phyloP scores from a whole-genome alignment of 257 asterid species.

The Datura wrightii region DNA sequence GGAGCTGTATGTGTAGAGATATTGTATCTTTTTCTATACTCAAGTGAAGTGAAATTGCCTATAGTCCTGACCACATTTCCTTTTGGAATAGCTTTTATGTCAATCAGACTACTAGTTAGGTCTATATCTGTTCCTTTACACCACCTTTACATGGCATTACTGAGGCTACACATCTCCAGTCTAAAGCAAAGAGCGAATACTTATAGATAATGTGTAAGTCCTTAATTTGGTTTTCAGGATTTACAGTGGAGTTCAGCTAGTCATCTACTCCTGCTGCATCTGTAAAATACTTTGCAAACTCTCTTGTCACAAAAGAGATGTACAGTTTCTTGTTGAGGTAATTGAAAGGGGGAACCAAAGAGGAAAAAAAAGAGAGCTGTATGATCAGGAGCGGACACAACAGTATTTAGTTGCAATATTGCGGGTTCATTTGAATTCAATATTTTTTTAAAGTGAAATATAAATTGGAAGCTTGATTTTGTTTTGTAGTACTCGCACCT shows the following conservation, averaged over 20 bases:
- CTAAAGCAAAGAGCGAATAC: neutral
- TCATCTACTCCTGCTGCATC: neutral
- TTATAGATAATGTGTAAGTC: neutral
- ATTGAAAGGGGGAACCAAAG: too few species aligned
- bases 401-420: too few species aligned
- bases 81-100: neutral
- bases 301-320: too few species aligned
- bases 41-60: neutral
- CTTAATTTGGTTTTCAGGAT: neutral
- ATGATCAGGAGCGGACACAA: too few species aligned
- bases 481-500: neutral
- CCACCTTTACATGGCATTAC: slow-evolving; percentile 8
- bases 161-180: neutral
- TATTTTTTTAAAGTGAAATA: neutral
- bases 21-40: neutral
- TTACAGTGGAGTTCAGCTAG: neutral
- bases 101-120: slow-evolving; percentile 4
- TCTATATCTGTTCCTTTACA: slow-evolving; percentile 2
- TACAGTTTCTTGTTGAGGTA: too few species aligned
- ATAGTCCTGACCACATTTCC: neutral
- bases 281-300: too few species aligned
- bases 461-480: neutral
- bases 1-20: neutral
- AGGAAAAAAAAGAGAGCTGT: too few species aligned
- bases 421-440: too few species aligned